These are phyloP conservation scores for Cladobotryum mycophilum DNA, from an alignment of 2,329 filamentous ascomycete genomes.

Conservation along the genomic window DNA sequence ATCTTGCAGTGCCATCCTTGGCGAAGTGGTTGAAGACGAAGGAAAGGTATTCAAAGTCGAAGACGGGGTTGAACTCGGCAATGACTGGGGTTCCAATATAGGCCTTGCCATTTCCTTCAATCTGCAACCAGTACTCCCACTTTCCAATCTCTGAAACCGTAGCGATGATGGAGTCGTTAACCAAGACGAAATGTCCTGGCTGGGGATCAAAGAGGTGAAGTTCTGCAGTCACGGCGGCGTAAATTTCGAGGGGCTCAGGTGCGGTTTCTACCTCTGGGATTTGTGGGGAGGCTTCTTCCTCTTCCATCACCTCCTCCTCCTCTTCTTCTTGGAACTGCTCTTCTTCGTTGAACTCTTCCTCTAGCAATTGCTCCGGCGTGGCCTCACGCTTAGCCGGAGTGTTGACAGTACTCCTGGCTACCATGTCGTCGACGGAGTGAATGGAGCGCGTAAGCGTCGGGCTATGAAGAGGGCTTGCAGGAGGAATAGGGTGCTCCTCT, in stretches of 20 bases:
- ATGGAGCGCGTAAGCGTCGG: constrained; percentile 50
- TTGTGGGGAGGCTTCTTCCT: constrained; percentile 19
- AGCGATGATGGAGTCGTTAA: constrained; percentile 69
- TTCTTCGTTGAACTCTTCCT: constrained; percentile 16
- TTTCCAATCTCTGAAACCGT: constrained; percentile 79
- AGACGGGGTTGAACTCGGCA: constrained; percentile 93
- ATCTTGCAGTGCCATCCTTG: constrained; percentile 82
- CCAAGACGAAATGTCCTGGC: constrained; percentile 74
- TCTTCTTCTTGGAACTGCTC: constrained; percentile 16
- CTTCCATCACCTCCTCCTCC: constrained; percentile 10
- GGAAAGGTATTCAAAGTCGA: constrained; percentile 98
- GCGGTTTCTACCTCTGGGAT: constrained; percentile 21
- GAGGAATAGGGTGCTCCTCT: constrained; percentile 56
- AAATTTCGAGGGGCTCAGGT: constrained; percentile 64
- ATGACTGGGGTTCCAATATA: constrained; percentile 84
- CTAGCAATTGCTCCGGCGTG: constrained; percentile 26
- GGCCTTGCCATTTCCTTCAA: constrained; percentile 66
- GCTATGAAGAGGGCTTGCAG: constrained; percentile 56
- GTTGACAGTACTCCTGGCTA: constrained; percentile 44
- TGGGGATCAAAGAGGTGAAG: constrained; percentile 91
- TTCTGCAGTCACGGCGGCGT: constrained; percentile 72
- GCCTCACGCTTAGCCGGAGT: constrained; percentile 39
- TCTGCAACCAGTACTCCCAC: constrained; percentile 95
- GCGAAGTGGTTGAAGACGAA: constrained; percentile 99
- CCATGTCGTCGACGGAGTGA: constrained; percentile 52